Base-by-base conservation (phyloP, 208 protist genomes). In the Trypanosoma lewisi region DNA sequence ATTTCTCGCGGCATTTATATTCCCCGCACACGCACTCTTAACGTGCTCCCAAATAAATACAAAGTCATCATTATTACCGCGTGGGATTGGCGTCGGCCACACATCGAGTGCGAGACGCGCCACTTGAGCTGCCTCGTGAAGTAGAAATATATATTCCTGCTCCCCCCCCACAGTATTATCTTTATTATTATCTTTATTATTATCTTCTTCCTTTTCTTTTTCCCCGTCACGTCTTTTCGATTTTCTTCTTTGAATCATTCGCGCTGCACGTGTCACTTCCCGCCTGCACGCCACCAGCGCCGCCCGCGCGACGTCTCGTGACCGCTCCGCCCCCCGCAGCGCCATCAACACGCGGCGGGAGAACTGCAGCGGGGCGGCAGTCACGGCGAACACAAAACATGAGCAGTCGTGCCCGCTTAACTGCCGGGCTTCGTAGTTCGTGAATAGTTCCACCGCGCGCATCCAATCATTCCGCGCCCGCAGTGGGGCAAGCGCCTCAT, bases 341-440 rank as follows among this genome's bases (percentile, higher is more conserved):
- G 75, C 73, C 14, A 23, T 12, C 14, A 90, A 41, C 37, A 85
- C 53, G 11, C 63, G 65, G 12, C 60, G 63, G 1, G 76, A 59
- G 54, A 86, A 86, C 4, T 30, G 9, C 12, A 82, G 37, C 4
- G 84, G 76, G 1, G 72, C 77, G 2, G 65, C 58, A 58, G 59
- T 58, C 19, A 83, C 70, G 0, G 67, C 62, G 53, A 78, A 78
- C 3, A 73, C 67, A 65, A 90, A 90, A 67, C 66, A 61, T 39
- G 80, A 77, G 30, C 79, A 45, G 45, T 90, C 84, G 8, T 34
- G 25, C 34, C 75, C 28, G 17, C 42, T 65, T 27, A 90, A 63
- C 25, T 53, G 66, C 4, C 64, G 50, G 23, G 70, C 52, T 56
- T 82, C 78, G 31, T 78, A 63, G 0, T 42, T 19, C 34, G 80